Evolutionary conservation across 345 rosid genomes (phyloP).

Genomic region (Rhizophora apiculata): DNA sequence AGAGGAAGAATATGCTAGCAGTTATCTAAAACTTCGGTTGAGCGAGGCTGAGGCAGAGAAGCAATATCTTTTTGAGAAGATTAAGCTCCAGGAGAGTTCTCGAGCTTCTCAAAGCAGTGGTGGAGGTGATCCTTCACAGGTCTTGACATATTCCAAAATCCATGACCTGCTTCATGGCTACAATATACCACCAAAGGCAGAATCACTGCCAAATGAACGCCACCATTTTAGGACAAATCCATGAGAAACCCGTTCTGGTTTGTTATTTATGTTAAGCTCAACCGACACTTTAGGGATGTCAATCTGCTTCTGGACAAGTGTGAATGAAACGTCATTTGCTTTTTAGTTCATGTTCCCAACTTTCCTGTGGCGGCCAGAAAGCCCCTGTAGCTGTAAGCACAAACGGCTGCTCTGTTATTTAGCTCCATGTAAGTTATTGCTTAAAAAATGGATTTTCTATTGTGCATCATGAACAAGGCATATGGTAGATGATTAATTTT

Average conservation of each 20-base stretch:
- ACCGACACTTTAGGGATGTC: constrained; percentile 9
- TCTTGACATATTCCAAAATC: constrained; percentile 58
- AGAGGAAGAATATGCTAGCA: constrained; percentile 91
- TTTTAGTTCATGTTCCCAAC: background rate
- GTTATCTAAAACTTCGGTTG: constrained; percentile 77
- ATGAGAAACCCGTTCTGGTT: constrained; percentile 17
- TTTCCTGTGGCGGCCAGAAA: too few species aligned
- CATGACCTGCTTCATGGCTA: constrained; percentile 61
- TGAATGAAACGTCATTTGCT: constrained; percentile 24
- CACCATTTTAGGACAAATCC: constrained; percentile 53
- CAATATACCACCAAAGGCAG: constrained; percentile 46
- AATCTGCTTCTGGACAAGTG: constrained; percentile 8
- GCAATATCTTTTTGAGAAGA: constrained; percentile 87
- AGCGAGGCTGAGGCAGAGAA: constrained; percentile 99
- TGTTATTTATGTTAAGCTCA: constrained; percentile 10
- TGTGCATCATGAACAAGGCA: background rate
- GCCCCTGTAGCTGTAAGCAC: background rate
- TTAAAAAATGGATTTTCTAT: background rate
- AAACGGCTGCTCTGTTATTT: background rate
- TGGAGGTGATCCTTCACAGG: constrained; percentile 66
- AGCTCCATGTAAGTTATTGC: background rate
- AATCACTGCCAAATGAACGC: constrained; percentile 49
- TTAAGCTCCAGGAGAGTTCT: constrained; percentile 86
- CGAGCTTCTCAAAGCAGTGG: constrained; percentile 53
- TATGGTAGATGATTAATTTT: background rate